phyloP scores from a whole-genome alignment of 768 basidiomycete species.

The Crucibulum laeve region DNA sequence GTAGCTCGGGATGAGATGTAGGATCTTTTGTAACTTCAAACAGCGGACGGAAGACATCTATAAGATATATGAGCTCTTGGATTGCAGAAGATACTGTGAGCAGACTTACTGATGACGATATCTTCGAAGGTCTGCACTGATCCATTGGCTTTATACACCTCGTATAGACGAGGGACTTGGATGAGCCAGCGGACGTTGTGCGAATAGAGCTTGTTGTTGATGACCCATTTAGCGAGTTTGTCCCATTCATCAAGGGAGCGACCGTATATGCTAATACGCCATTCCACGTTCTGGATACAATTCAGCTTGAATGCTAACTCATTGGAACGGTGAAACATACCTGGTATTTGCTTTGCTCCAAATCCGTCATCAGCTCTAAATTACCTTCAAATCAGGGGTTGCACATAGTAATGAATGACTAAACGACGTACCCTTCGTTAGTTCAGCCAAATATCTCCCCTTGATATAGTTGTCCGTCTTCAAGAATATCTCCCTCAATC shows the following conservation, averaged over 20 bases:
- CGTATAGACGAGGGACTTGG: conserved; percentile 91
- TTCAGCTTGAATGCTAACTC: background rate
- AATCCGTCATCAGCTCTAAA: conserved; percentile 92
- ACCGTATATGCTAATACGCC: conserved; percentile 96
- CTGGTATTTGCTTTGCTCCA: conserved; percentile 98
- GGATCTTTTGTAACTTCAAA: conserved; percentile 98
- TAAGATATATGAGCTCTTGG: conserved; percentile 1
- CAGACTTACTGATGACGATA: conserved; percentile 74
- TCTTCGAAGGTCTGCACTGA: conserved; percentile 86
- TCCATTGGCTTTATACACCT: conserved; percentile 89
- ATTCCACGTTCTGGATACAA: conserved; percentile 77
- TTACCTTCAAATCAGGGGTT: background rate
- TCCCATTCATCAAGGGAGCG: conserved; percentile 87
- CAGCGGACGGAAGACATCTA: conserved; percentile 89
- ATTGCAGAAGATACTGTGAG: background rate
- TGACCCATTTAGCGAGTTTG: conserved; percentile 96
- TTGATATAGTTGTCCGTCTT: conserved; percentile 96
- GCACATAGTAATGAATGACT: background rate
- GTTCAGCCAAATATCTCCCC: conserved; percentile 90
- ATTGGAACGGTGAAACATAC: conserved; percentile 28
- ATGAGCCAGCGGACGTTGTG: conserved; percentile 99
- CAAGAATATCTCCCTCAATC: conserved; percentile 93
- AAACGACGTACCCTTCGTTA: conserved; percentile 69
- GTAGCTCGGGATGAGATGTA: conserved; percentile 84
- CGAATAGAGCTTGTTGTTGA: conserved; percentile 88